A percentile compares a stretch with the other conserved stretches of the same genome.
Evolutionary conservation across 371 early-diverging fungal genomes (phyloP).

Genomic region (Rhizomucor miehei): DNA sequence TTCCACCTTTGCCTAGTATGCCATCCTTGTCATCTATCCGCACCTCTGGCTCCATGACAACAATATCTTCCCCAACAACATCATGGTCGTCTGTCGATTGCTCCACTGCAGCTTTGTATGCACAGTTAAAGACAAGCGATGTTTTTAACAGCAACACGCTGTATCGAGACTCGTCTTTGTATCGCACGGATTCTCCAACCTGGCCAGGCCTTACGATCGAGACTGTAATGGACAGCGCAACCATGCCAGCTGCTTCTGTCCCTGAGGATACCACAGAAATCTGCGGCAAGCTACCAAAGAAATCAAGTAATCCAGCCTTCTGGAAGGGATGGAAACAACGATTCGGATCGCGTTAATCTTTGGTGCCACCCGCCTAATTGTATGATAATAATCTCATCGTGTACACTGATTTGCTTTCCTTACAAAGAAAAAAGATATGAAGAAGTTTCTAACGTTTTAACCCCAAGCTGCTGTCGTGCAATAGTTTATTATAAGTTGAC

Average conservation of each 20-base stretch:
- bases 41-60: slow-evolving; percentile 1
- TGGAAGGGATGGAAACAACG: slow-evolving; percentile 25
- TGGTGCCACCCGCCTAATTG: too few relatives aligned
- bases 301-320: slow-evolving; percentile 9
- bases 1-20: slow-evolving; percentile 18
- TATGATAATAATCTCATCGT: neutral
- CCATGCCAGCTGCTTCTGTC: too few relatives aligned
- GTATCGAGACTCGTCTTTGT: neutral
- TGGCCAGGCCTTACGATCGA: too few relatives aligned
- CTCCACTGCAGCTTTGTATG: slow-evolving; percentile 1
- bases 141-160: neutral
- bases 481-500: slow-evolving; percentile 85
- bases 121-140: neutral
- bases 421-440: neutral
- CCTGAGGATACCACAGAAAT: too few relatives aligned
- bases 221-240: too few relatives aligned
- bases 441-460: neutral
- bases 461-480: slow-evolving; percentile 92
- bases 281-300: too few relatives aligned
- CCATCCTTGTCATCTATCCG: slow-evolving; percentile 5
- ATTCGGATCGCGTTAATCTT: neutral
- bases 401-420: slow-evolving; percentile 1
- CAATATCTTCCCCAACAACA: slow-evolving; percentile 10
- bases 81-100: slow-evolving; percentile 24
- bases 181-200: neutral